These are phyloP conservation scores for Bryoglossum gracile DNA, from an alignment of 495 filamentous ascomycete species.

Conservation along the genomic window DNA sequence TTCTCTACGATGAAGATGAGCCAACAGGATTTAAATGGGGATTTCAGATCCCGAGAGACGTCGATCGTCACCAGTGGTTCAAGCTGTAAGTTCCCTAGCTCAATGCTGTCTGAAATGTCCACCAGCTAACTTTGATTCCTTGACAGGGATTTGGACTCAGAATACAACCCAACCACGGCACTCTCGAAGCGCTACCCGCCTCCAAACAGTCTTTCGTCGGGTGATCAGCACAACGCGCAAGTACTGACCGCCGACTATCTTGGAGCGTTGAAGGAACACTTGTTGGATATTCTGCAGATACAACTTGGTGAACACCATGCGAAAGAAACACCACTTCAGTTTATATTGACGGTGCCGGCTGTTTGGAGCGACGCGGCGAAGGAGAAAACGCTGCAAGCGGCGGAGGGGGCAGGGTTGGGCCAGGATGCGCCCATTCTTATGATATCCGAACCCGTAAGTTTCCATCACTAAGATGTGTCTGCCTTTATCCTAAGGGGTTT, in stretches of 20 bases:
- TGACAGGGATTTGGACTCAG: conserved; percentile 14
- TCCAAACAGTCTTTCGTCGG: conserved; percentile 14
- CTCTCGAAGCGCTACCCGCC: conserved; percentile 18
- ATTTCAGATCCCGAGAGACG: conserved; percentile 30
- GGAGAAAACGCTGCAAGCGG: conserved; percentile 38
- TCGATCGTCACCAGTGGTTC: conserved; percentile 27
- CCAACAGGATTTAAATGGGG: conserved; percentile 34
- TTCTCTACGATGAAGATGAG: conserved; percentile 29
- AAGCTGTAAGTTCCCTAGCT: conserved; percentile 28
- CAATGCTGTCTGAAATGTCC: not conserved
- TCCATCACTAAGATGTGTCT: not conserved
- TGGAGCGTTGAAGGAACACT: conserved; percentile 34
- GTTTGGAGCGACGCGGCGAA: conserved; percentile 49
- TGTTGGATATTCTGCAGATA: conserved; percentile 30
- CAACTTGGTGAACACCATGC: conserved; percentile 30
- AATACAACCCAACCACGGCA: conserved; percentile 9
- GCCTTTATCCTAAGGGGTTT: not conserved
- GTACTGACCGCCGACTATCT: conserved; percentile 39
- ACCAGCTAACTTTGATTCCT: conserved; percentile 1
- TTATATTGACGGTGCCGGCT: conserved; percentile 47
- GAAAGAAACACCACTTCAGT: conserved; percentile 28
- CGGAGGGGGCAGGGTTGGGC: conserved; percentile 43
- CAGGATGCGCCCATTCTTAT: conserved; percentile 37
- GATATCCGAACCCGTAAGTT: conserved; percentile 49
- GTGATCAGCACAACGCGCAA: conserved; percentile 29